Conservation (phyloP, 2,329 filamentous ascomycete species). For the Arthrocladium fulminans region DNA sequence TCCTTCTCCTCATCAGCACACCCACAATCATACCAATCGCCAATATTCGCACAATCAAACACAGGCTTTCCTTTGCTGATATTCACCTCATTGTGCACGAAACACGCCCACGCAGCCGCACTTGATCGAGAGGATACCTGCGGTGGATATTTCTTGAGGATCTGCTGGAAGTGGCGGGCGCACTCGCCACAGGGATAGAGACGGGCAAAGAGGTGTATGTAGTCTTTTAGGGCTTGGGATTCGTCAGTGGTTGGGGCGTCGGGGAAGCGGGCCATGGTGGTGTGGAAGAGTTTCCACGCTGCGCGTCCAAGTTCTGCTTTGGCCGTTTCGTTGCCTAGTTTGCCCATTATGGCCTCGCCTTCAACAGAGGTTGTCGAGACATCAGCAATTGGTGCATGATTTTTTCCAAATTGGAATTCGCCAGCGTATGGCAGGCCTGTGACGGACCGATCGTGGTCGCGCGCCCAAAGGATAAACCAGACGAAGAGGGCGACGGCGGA, state of each 20-base stretch:
- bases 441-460: conserved; percentile 15
- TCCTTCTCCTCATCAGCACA: conserved; percentile 49
- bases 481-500: conserved; percentile 23
- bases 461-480: conserved; percentile 23
- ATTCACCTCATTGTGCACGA: conserved; percentile 59
- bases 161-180: conserved; percentile 53
- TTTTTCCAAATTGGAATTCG: conserved; percentile 9
- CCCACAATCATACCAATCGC: conserved; percentile 59
- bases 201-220: conserved; percentile 55
- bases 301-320: conserved; percentile 56
- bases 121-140: conserved; percentile 53
- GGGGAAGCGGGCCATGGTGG: conserved; percentile 57
- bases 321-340: conserved; percentile 40
- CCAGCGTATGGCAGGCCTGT: conserved; percentile 12
- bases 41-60: conserved; percentile 57
- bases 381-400: conserved; percentile 9
- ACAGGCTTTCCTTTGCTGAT: conserved; percentile 50
- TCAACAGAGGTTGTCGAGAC: conserved; percentile 29
- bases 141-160: conserved; percentile 54
- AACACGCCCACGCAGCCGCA: conserved; percentile 59
- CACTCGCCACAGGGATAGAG: conserved; percentile 61
- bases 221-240: conserved; percentile 49
- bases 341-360: conserved; percentile 39
- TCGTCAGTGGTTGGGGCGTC: conserved; percentile 54
- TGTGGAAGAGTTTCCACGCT: conserved; percentile 59